Evolutionary conservation across 495 filamentous ascomycete genomes (phyloP).

Genomic region (Trichoderma virens): DNA sequence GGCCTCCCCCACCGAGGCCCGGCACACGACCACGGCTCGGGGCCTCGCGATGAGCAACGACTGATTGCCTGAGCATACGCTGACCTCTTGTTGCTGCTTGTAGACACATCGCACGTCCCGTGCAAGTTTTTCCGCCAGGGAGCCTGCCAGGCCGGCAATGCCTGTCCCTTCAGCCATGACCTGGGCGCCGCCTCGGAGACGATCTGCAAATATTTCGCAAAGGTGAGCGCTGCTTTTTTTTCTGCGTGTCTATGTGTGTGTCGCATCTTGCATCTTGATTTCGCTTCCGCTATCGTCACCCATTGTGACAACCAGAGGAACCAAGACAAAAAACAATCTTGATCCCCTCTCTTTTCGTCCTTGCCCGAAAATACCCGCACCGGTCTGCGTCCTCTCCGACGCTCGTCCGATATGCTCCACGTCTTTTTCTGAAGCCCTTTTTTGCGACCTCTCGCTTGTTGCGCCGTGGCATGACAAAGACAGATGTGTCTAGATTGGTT

Average conservation of each 20-base stretch:
- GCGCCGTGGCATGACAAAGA: neutral
- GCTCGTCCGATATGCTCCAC: neutral
- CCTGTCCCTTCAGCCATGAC: constrained; percentile 94
- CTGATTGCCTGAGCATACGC: neutral
- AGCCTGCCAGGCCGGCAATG: constrained; percentile 89
- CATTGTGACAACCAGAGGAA: neutral
- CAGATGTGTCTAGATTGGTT: neutral
- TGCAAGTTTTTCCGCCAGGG: constrained; percentile 99
- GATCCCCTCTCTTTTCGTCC: neutral
- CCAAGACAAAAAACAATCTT: neutral
- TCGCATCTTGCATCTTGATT: neutral
- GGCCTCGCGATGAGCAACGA: neutral
- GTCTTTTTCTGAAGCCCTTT: neutral
- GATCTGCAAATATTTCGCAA: constrained; percentile 96
- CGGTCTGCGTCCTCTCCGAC: neutral
- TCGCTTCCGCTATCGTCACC: too few relatives aligned
- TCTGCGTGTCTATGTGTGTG: neutral
- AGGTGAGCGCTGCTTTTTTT: constrained; percentile 51
- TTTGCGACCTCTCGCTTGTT: neutral
- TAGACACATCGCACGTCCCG: constrained; percentile 94
- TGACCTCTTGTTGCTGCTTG: constrained; percentile 9
- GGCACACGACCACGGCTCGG: neutral
- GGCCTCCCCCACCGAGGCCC: constrained; percentile 3
- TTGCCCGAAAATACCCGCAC: neutral
- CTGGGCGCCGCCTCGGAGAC: constrained; percentile 69